A percentile compares a stretch with the other conserved stretches of the same genome.
phyloP scores from a whole-genome alignment of 768 basidiomycete genomes.

The Mycena sanguinolenta region DNA sequence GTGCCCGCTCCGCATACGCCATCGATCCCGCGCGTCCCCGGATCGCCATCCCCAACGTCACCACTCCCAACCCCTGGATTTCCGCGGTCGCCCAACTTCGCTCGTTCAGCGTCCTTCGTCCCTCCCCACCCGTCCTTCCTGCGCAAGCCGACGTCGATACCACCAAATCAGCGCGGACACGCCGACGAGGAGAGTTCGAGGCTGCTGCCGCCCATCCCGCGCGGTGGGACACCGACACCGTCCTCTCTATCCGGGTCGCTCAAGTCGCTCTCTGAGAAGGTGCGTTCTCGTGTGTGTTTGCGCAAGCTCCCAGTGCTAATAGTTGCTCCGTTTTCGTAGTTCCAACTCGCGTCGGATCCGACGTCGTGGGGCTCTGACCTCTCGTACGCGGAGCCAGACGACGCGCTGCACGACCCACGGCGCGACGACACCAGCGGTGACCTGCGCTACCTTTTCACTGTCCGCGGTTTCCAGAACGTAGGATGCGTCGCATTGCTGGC shows the following conservation, averaged over 20 bases:
- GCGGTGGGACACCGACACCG: background rate
- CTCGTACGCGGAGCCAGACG: constrained; percentile 25
- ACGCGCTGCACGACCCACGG: constrained; percentile 30
- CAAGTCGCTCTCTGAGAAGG: constrained; percentile 33
- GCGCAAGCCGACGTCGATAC: constrained; percentile 5
- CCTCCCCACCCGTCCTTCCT: constrained; percentile 8
- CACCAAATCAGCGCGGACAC: constrained; percentile 1
- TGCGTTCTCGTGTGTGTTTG: background rate
- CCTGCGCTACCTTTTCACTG: constrained; percentile 23
- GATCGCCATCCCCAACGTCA: constrained; percentile 6
- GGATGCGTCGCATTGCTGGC: constrained; percentile 22
- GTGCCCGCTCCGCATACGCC: background rate
- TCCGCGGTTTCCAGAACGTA: constrained; percentile 27
- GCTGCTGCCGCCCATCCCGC: constrained; percentile 15
- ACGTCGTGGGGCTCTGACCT: constrained; percentile 25
- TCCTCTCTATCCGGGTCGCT: background rate
- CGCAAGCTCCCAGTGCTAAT: background rate
- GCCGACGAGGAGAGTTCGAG: constrained; percentile 23
- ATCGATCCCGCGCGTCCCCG: background rate
- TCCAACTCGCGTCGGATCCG: constrained; percentile 28
- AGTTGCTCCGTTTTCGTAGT: constrained; percentile 10
- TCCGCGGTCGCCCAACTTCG: background rate
- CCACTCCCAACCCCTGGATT: background rate
- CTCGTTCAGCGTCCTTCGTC: background rate
- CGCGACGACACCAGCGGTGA: background rate